A percentile compares a stretch with the other conserved stretches of the same genome.
phyloP scores from a whole-genome alignment of 192 early-diverging fungal species.

The Funneliformis mosseae region DNA sequence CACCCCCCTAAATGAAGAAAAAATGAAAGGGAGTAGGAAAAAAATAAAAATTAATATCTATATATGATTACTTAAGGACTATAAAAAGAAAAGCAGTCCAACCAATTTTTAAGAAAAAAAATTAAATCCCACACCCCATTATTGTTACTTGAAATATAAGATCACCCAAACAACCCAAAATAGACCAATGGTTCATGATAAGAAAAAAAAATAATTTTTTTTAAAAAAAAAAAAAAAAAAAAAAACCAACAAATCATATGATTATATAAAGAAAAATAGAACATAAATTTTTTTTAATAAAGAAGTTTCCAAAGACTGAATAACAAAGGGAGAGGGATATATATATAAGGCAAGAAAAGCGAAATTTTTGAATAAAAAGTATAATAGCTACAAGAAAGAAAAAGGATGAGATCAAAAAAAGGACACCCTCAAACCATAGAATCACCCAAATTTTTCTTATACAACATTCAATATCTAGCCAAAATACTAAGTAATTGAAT shows the following conservation, averaged over 20 bases:
- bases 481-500: not conserved
- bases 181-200: conserved; percentile 9
- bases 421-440: not conserved
- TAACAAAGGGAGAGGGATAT: conserved; percentile 16
- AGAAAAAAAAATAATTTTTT: not conserved
- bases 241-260: not conserved
- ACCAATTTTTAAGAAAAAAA: not conserved
- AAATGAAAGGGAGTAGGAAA: not conserved
- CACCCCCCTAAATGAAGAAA: not conserved
- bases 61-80: not conserved
- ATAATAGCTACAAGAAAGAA: conserved; percentile 8
- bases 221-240: not conserved
- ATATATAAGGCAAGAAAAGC: not conserved
- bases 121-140: not conserved
- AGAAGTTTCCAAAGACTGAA: not conserved
- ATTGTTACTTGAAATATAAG: not conserved
- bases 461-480: not conserved
- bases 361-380: not conserved
- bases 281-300: conserved; percentile 4
- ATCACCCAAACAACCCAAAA: conserved; percentile 12
- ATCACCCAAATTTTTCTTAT: not conserved
- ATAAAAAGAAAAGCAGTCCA: not conserved
- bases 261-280: not conserved
- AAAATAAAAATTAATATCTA: not conserved
- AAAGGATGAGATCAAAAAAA: not conserved